Evolutionary conservation across 495 filamentous ascomycete species (phyloP), one percentile per base, ranked within the genome.

Genomic region (Aspergillus nanangensis): DNA sequence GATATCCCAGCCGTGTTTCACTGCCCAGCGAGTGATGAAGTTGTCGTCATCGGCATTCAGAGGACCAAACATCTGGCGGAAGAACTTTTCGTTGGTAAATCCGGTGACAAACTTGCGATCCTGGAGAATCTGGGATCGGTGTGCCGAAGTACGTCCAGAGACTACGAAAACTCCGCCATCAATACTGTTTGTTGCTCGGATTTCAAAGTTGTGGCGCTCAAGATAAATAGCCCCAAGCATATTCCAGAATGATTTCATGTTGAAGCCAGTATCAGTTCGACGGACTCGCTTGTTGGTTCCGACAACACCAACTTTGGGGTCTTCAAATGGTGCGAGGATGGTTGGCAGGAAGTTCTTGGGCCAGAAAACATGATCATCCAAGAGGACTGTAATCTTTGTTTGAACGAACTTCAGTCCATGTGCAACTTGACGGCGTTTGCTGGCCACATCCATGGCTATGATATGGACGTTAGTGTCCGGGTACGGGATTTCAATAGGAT

Each of bases 21-120:
- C 78, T 45, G 76, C 61, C 70, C 75, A 86, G 8, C 83, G 74
- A 1, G 84, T 86, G 50, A 78, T 74, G 56, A 79, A 87, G 56
- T 87, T 86, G 66, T 87, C 84, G 56, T 85, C 81, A 60, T 86
- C 83, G 0, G 80, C 72, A 44, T 80, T 79, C 17, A 86, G 65
- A 13, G 62, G 55, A 3, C 60, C 58, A 2, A 61, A 42, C 4
- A 53, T 43, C 13, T 53, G 59, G 48, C 79, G 75, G 50, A 72
- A 73, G 53, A 75, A 78, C 13, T 56, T 66, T 55, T 88, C 83
- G 31, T 79, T 69, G 13, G 63, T 69, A 60, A 82, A 87, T 8
- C 65, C 75, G 13, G 69, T 44, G 4, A 73, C 41, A 54, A 77
- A 81, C 9, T 62, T 60, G 4, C 55, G 51, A 38, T 71, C 60